Conservation (phyloP, 2,329 filamentous ascomycete species). For the Elsinoe ampelina region DNA sequence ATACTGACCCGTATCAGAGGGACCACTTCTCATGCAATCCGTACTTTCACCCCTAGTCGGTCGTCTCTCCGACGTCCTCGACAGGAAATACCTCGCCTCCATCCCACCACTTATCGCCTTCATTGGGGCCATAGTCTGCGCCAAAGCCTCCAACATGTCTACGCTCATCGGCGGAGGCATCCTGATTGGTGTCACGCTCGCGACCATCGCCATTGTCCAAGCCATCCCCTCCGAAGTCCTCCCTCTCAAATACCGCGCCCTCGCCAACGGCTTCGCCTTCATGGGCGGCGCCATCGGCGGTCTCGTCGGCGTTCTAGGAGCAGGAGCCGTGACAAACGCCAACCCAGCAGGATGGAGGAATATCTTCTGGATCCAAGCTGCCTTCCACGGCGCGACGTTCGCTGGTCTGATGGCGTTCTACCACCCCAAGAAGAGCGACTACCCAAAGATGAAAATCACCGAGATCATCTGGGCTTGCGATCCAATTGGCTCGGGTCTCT, state of each 20-base stretch:
- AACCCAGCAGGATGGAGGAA: constrained; percentile 43
- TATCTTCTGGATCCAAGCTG: constrained; percentile 53
- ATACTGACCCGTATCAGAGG: constrained; percentile 28
- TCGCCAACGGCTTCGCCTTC: constrained; percentile 47
- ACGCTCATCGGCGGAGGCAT: constrained; percentile 50
- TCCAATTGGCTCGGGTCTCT: constrained; percentile 25
- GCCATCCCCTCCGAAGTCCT: constrained; percentile 49
- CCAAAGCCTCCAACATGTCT: constrained; percentile 46
- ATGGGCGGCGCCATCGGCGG: constrained; percentile 44
- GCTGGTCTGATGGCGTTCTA: constrained; percentile 42
- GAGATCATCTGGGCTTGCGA: constrained; percentile 19
- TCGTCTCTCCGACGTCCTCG: constrained; percentile 47
- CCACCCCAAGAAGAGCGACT: constrained; percentile 30
- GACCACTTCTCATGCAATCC: constrained; percentile 48
- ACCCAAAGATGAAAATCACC: constrained; percentile 8
- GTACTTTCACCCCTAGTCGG: constrained; percentile 49
- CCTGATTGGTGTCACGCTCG: constrained; percentile 46
- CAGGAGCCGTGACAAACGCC: constrained; percentile 44
- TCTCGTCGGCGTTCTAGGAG: constrained; percentile 40
- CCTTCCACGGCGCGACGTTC: constrained; percentile 41
- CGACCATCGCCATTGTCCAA: constrained; percentile 47
- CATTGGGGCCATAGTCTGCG: constrained; percentile 45
- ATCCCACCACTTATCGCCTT: constrained; percentile 47
- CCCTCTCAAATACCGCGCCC: constrained; percentile 47
- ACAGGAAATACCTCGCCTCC: constrained; percentile 45